Evolutionary conservation across 805 yeast genomes (phyloP), one percentile per base, ranked within the genome.

Genomic region (Lachancea cidri): DNA sequence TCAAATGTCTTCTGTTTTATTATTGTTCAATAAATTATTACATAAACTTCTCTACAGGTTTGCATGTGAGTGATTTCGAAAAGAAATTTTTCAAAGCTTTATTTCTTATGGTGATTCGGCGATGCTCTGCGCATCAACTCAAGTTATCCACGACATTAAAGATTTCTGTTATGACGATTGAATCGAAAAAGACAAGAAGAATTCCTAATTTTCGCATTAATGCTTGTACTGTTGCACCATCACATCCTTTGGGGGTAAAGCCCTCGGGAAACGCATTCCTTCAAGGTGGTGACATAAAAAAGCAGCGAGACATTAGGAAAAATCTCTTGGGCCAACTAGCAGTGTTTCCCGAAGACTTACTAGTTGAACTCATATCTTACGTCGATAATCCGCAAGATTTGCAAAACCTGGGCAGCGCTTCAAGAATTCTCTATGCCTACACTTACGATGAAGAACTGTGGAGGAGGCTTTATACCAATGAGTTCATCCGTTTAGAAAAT

Each of bases 391-490:
- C 76, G 0, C 40, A 47, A 0, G 78, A 81, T 30, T 61, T 88
- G 39, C 54, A 71, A 41, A 66, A 62, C 20, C 53, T 86, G 19
- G 72, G 82, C 31, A 77, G 73, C 39, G 62, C 79, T 2, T 85
- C 94, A 3, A 73, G 83, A 44, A 70, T 80, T 4, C 61, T 83
- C 55, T 86, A 81, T 60, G 94, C 91, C 1, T 83, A 76, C 56
- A 55, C 79, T 9, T 79, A 77, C 55, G 83, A 79, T 54, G 96
- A 87, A 48, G 95, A 87, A 38, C 50, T 83, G 17, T 88, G 96
- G 96, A 83, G 82, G 52, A 72, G 69, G 42, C 42, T 81, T 35
- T 79, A 80, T 53, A 64, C 72, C 27, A 60, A 45, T 14, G 55
- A 54, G 29, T 54, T 48, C 24, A 35, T 39, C 15, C 36, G 39